Percentiles rank a stretch among this genome's conserved stretches.
phyloP scores from a whole-genome alignment of 768 basidiomycete species.

The Leucocoprinus leucothites region DNA sequence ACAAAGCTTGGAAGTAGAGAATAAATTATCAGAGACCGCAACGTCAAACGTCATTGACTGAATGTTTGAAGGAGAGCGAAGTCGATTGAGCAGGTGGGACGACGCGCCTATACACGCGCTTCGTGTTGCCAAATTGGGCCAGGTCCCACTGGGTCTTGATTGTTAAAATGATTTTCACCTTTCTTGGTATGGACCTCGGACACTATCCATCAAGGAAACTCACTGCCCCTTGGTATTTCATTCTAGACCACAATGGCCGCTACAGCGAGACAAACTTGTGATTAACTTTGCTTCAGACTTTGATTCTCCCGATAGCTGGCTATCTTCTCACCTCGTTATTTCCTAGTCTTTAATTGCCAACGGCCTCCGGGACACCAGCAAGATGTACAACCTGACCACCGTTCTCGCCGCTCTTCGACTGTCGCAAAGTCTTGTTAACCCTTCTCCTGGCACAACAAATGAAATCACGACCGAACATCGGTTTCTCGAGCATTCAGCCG shows the following conservation, averaged over 20 bases:
- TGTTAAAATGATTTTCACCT: too few species aligned
- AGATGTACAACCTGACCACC: background rate
- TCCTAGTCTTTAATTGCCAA: background rate
- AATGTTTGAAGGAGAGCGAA: too few species aligned
- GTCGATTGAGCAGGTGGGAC: too few species aligned
- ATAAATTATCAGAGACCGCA: too few species aligned
- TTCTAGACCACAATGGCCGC: background rate
- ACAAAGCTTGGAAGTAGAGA: too few species aligned
- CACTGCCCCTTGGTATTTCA: background rate
- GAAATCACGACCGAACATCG: background rate
- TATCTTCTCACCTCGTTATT: background rate
- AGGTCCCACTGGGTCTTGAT: too few species aligned
- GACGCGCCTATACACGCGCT: too few species aligned
- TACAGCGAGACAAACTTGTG: too few species aligned
- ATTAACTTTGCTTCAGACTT: background rate
- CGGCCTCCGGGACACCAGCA: background rate
- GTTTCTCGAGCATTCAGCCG: background rate
- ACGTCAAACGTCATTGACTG: too few species aligned
- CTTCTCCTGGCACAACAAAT: background rate
- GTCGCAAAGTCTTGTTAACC: conserved; percentile 3
- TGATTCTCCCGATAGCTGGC: conserved; percentile 2
- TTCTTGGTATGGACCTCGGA: too few species aligned
- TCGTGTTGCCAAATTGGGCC: too few species aligned
- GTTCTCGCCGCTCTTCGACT: background rate
- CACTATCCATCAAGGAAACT: too few species aligned